Evolutionary conservation across 2,329 filamentous ascomycete genomes (phyloP), one percentile per base, ranked within the genome.

Genomic region (Colletotrichum paranaense): DNA sequence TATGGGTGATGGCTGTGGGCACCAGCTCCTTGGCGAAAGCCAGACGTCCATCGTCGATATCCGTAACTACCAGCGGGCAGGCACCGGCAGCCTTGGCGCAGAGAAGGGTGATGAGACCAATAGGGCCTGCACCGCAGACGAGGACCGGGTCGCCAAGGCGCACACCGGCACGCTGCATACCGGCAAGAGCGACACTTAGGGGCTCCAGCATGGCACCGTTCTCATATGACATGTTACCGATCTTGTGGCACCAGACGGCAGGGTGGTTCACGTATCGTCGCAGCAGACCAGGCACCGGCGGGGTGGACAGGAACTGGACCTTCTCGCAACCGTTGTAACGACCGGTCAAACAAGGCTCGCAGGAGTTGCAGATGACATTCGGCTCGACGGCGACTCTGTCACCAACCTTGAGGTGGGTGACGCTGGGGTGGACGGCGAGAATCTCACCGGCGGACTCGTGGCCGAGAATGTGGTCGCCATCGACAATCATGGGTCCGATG

Each of bases 401-500:
- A 80, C 96, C 96, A 53, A 93, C 88, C 81, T 95, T 91, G 81
- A 98, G 89, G 78, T 87, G 84, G 35, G 88, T 94, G 72, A 98
- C 95, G 32, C 93, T 94, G 53, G 94, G 90, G 84, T 96, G 94
- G 66, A 92, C 92, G 19, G 95, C 93, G 77, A 98, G 89, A 73
- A 98, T 84, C 79, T 93, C 92, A 75, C 95, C 96, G 4, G 95
- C 93, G 55, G 95, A 97, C 86, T 98, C 96, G 87, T 98, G 96
- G 77, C 96, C 96, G 24, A 98, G 92, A 80, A 98, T 95, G 83
- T 98, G 96, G 80, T 95, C 93, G 79, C 90, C 93, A 77, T 90
- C 89, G 60, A 98, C 96, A 75, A 98, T 92, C 95, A 98, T 98
- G 77, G 95, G 95, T 32, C 96, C 96, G 81, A 98, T 98, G 86